phyloP scores from a whole-genome alignment of 2,329 filamentous ascomycete species.

The Aspergillus glaucus region DNA sequence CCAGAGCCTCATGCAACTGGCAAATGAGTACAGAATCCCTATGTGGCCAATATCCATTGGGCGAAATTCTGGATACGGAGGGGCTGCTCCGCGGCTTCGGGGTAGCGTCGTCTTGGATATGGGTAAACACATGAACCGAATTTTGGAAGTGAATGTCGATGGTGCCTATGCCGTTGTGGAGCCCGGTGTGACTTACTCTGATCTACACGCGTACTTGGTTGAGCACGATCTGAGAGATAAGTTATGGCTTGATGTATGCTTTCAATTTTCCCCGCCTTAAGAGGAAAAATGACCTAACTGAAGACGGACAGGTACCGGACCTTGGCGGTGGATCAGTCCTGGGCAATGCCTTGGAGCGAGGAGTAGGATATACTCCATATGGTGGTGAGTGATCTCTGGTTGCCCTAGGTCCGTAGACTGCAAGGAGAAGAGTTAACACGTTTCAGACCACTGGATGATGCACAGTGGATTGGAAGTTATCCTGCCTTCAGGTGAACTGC shows the following conservation, averaged over 20 bases:
- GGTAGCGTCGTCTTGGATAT: constrained; percentile 44
- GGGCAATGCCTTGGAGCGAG: constrained; percentile 44
- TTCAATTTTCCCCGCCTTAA: neutral
- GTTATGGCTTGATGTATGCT: neutral
- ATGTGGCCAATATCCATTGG: constrained; percentile 33
- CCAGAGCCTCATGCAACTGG: constrained; percentile 10
- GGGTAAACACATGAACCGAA: constrained; percentile 43
- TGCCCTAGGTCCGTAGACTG: neutral
- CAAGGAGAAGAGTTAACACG: neutral
- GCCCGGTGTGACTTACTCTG: constrained; percentile 51
- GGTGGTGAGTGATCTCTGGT: neutral
- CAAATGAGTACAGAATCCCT: constrained; percentile 28
- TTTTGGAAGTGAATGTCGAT: constrained; percentile 47
- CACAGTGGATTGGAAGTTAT: constrained; percentile 43
- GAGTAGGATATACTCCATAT: constrained; percentile 40
- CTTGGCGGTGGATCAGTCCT: constrained; percentile 43
- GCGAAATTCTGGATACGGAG: constrained; percentile 48
- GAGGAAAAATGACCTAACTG: neutral
- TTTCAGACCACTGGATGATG: constrained; percentile 36
- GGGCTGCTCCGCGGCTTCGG: constrained; percentile 41
- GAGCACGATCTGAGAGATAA: neutral
- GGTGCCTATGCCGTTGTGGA: constrained; percentile 50
- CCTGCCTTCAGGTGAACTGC: constrained; percentile 40
- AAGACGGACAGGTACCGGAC: constrained; percentile 3
- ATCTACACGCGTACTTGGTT: constrained; percentile 37